phyloP scores from a whole-genome alignment of 1,284 basidiomycete species.

The Ceratobasidium sp. region DNA sequence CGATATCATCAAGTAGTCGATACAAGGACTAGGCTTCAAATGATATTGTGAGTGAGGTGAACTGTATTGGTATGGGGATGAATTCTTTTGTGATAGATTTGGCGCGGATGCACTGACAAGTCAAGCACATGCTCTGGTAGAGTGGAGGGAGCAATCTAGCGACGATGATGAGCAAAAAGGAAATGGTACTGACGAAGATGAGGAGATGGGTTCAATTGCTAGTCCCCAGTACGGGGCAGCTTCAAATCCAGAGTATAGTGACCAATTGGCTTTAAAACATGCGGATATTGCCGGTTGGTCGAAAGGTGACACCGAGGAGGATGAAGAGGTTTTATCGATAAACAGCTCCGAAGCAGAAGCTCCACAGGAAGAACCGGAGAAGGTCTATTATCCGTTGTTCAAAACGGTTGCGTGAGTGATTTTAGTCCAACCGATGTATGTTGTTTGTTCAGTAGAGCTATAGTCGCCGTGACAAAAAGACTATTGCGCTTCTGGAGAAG shows the following conservation, averaged over 20 bases:
- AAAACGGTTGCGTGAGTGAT: background rate
- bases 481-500: background rate
- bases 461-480: background rate
- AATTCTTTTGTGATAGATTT: background rate
- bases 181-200: background rate
- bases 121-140: background rate
- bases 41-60: background rate
- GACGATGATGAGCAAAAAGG: background rate
- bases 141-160: background rate
- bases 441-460: no score
- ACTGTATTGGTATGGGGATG: background rate
- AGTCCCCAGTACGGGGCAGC: no score
- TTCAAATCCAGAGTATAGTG: no score
- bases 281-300: background rate
- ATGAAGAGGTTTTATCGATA: background rate
- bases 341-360: background rate
- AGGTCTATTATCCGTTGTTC: background rate
- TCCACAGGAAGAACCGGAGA: background rate
- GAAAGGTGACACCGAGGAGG: background rate
- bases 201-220: background rate
- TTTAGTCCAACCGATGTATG: background rate
- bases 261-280: background rate
- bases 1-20: background rate
- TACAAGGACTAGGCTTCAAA: background rate
- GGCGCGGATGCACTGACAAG: background rate